Percentiles rank a stretch among this genome's conserved stretches.
Evolutionary conservation across 2,329 filamentous ascomycete genomes (phyloP).

Genomic region (Pseudocercospora macadamiae): DNA sequence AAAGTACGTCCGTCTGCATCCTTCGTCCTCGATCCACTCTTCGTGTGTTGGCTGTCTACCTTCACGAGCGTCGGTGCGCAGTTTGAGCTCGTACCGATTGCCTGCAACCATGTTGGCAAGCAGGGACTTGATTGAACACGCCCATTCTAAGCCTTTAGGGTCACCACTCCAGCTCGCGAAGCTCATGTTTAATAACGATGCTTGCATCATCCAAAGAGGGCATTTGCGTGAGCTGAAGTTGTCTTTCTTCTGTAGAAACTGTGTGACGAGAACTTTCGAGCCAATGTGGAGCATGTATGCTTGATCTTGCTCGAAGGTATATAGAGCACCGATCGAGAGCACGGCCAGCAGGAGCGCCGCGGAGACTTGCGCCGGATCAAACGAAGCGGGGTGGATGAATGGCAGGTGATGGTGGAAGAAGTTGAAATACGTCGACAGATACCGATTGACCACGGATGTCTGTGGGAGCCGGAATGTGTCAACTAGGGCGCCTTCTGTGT

Average conservation of each 20-base stretch:
- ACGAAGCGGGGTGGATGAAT: constrained; percentile 91
- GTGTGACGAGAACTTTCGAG: constrained; percentile 94
- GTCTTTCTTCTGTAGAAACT: constrained; percentile 96
- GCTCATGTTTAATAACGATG: constrained; percentile 95
- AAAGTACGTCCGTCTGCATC: constrained; percentile 94
- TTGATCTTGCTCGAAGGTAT: constrained; percentile 95
- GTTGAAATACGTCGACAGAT: constrained; percentile 93
- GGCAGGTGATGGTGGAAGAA: constrained; percentile 96
- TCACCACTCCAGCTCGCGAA: constrained; percentile 99
- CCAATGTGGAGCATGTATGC: constrained; percentile 97
- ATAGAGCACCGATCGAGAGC: constrained; percentile 91
- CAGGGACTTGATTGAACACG: constrained; percentile 97
- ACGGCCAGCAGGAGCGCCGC: constrained; percentile 85
- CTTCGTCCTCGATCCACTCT: constrained; percentile 97
- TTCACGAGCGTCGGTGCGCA: constrained; percentile 85
- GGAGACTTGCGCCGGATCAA: constrained; percentile 77
- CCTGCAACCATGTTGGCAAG: constrained; percentile 98
- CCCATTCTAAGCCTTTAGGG: constrained; percentile 96
- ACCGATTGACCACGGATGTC: constrained; percentile 80
- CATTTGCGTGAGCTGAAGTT: constrained; percentile 98
- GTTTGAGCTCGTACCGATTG: constrained; percentile 93
- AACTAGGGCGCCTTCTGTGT: constrained; percentile 79
- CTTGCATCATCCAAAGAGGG: constrained; percentile 97
- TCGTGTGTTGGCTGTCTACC: constrained; percentile 73
- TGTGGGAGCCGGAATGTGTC: constrained; percentile 88